A percentile compares a stretch with the other conserved stretches of the same genome.
These are phyloP conservation scores for Spatholobus suberectus DNA, from an alignment of 306 rosid genomes.

Conservation along the genomic window DNA sequence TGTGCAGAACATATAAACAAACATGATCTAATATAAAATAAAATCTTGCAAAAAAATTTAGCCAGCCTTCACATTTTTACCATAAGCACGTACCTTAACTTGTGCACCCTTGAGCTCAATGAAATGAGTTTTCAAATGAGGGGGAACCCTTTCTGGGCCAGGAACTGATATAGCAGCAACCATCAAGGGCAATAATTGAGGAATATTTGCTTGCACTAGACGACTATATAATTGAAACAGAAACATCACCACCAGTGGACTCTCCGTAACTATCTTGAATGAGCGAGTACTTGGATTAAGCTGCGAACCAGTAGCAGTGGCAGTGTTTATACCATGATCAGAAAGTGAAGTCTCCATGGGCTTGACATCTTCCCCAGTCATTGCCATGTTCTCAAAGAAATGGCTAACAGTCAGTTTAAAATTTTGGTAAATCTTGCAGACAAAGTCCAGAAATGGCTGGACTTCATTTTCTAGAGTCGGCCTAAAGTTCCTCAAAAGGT, in stretches of 20 bases:
- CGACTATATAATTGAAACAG: slow-evolving; percentile 92
- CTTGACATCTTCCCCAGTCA: slow-evolving; percentile 71
- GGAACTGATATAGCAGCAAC: slow-evolving; percentile 97
- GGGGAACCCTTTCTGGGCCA: slow-evolving; percentile 94
- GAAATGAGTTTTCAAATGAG: slow-evolving; percentile 77
- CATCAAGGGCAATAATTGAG: slow-evolving; percentile 93
- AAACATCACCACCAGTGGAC: slow-evolving; percentile 98
- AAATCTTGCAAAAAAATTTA: not conserved
- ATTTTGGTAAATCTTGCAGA: slow-evolving; percentile 91
- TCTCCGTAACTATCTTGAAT: slow-evolving; percentile 93
- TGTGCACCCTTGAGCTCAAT: slow-evolving; percentile 97
- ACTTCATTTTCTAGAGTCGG: slow-evolving; percentile 90
- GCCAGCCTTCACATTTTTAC: slow-evolving; percentile 1
- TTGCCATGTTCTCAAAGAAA: slow-evolving; percentile 76
- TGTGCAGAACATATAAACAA: too few species aligned
- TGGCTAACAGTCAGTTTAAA: slow-evolving; percentile 83
- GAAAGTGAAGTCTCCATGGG: slow-evolving; percentile 80
- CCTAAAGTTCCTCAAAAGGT: slow-evolving; percentile 92
- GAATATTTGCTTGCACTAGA: slow-evolving; percentile 95
- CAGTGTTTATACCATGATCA: slow-evolving; percentile 60
- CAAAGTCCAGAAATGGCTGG: slow-evolving; percentile 94
- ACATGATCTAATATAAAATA: too few species aligned
- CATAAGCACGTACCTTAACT: slow-evolving; percentile 75
- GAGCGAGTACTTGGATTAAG: slow-evolving; percentile 96
- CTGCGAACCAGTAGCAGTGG: slow-evolving; percentile 66